phyloP scores from a whole-genome alignment of 1,139 yeast species.

The Pichia sp. region DNA sequence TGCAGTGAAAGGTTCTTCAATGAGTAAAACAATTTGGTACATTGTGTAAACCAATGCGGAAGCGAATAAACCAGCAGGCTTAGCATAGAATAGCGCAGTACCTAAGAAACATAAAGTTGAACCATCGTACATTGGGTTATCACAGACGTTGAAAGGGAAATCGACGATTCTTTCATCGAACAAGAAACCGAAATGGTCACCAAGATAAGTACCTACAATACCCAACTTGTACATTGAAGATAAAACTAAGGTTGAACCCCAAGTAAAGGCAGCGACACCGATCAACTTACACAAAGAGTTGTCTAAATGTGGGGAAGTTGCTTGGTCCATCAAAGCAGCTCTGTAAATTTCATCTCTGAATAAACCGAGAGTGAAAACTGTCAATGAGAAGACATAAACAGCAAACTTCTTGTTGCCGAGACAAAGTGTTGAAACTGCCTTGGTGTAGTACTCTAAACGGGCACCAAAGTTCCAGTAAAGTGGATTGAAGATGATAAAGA shows the following conservation, averaged over 20 bases:
- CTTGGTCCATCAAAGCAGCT: constrained; percentile 54
- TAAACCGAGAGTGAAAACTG: constrained; percentile 80
- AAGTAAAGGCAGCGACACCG: constrained; percentile 43
- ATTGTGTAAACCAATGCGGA: constrained; percentile 67
- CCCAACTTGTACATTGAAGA: constrained; percentile 93
- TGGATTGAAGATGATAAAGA: constrained; percentile 81
- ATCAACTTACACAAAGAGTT: constrained; percentile 33
- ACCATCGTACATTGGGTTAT: constrained; percentile 97
- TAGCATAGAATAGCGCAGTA: constrained; percentile 79
- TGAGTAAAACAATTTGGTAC: constrained; percentile 75
- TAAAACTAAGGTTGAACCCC: constrained; percentile 75
- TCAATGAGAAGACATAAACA: constrained; percentile 73
- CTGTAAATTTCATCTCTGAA: constrained; percentile 74
- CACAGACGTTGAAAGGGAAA: constrained; percentile 85
- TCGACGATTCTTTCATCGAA: constrained; percentile 88
- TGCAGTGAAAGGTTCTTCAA: constrained; percentile 96
- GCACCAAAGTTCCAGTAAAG: constrained; percentile 94
- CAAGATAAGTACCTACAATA: constrained; percentile 90
- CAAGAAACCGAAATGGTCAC: constrained; percentile 94
- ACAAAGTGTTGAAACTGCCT: constrained; percentile 62
- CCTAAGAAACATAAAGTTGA: constrained; percentile 85
- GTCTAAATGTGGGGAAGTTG: constrained; percentile 37
- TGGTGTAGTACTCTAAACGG: constrained; percentile 70
- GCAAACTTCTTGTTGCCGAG: constrained; percentile 66
- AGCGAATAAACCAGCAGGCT: constrained; percentile 79